Conservation (phyloP, 2,329 filamentous ascomycete genomes). For the Beauveria rudraprayagi region DNA sequence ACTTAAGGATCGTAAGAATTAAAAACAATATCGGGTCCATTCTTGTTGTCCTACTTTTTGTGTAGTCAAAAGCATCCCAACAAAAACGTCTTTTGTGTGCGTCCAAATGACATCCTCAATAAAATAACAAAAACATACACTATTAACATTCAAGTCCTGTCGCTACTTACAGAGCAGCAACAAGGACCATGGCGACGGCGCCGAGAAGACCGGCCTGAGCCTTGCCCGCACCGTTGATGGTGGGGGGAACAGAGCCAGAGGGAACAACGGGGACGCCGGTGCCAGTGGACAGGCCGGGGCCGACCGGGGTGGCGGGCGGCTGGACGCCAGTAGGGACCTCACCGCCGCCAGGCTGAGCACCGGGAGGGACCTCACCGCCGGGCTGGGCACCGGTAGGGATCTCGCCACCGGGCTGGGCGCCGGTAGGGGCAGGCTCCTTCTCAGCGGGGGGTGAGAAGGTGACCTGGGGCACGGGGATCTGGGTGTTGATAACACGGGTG, state of each 20-base stretch:
- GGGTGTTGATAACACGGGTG: slow-evolving; percentile 43
- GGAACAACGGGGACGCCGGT: slow-evolving; percentile 16
- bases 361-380: slow-evolving; percentile 20
- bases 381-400: slow-evolving; percentile 19
- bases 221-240: slow-evolving; percentile 32
- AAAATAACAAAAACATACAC: slow-evolving; percentile 1
- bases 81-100: background rate
- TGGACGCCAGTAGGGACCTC: background rate
- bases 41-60: slow-evolving; percentile 1
- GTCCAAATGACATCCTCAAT: slow-evolving; percentile 3
- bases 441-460: slow-evolving; percentile 33
- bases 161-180: slow-evolving; percentile 36
- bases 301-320: slow-evolving; percentile 10
- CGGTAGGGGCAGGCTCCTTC: slow-evolving; percentile 9
- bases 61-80: background rate
- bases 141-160: background rate
- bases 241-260: slow-evolving; percentile 26
- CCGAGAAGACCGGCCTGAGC: slow-evolving; percentile 37
- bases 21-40: slow-evolving; percentile 22
- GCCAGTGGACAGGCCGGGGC: too few species aligned
- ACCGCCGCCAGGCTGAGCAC: too few species aligned
- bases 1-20: slow-evolving; percentile 51
- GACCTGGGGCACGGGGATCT: slow-evolving; percentile 46
- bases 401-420: background rate
- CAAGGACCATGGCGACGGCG: slow-evolving; percentile 35